Evolutionary conservation across 768 basidiomycete species (phyloP).

Genomic region (Zangia roseola): DNA sequence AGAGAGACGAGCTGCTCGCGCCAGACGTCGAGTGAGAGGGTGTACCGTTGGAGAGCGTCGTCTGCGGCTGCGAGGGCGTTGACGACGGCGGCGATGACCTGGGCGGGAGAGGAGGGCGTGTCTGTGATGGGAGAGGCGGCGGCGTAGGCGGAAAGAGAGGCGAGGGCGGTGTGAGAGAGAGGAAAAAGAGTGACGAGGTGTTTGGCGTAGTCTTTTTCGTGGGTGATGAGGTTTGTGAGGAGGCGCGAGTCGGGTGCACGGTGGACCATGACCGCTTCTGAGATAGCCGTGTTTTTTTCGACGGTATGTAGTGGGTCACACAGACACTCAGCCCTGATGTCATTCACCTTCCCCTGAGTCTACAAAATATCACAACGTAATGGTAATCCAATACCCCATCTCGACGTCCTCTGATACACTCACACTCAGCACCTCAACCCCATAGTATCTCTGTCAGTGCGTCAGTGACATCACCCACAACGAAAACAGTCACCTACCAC

Average conservation of each 20-base stretch:
- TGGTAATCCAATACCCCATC: conserved; percentile 19
- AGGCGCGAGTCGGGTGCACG: conserved; percentile 72
- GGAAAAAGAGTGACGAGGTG: conserved; percentile 58
- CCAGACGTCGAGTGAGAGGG: conserved; percentile 62
- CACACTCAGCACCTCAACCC: conserved; percentile 1
- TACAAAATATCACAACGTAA: neutral
- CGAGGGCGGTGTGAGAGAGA: conserved; percentile 56
- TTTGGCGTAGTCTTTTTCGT: conserved; percentile 72
- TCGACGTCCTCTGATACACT: conserved; percentile 8
- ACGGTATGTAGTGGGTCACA: too few species aligned
- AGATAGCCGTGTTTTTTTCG: too few species aligned
- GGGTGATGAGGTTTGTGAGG: conserved; percentile 60
- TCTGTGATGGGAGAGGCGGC: conserved; percentile 46
- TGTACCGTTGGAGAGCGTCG: conserved; percentile 64
- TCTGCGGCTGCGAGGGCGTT: conserved; percentile 62
- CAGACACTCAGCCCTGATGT: too few species aligned
- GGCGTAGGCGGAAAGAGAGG: conserved; percentile 72
- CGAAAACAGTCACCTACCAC: conserved; percentile 11
- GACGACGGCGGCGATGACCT: conserved; percentile 42
- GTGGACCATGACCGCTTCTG: conserved; percentile 59
- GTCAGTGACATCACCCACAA: neutral
- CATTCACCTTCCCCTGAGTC: too few species aligned
- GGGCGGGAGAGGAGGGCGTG: conserved; percentile 20
- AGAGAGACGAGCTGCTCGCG: conserved; percentile 56
- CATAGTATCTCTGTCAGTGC: neutral